Base-by-base conservation (phyloP, 2,329 filamentous ascomycete genomes). In the Tolypocladium tropicale region DNA sequence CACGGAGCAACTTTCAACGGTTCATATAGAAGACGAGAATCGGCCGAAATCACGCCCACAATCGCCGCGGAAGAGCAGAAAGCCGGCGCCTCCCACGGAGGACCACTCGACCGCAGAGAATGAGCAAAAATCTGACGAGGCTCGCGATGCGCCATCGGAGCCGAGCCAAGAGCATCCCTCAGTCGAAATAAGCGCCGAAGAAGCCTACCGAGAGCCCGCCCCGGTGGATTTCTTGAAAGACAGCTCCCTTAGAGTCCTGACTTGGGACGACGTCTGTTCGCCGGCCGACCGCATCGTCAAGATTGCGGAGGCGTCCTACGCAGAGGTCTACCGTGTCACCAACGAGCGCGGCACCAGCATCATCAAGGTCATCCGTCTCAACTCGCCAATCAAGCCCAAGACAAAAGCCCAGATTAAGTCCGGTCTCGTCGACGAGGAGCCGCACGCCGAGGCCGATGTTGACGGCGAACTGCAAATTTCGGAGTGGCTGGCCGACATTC, bases 271-370 rank as follows among this genome's bases (percentile, higher is more conserved):
- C 54, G 73, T 86, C 33, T 82, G 82, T 52, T 77, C 78, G 0
- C 69, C 73, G 0, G 76, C 74, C 18, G 77, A 80, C 62, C 67
- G 68, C 37, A 81, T 86, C 52, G 74, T 76, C 48, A 86, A 86
- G 68, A 86, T 86, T 53, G 83, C 83, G 11, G 83, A 86, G 65
- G 83, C 83, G 6, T 86, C 83, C 2, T 86, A 81, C 61, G 82
- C 83, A 6, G 83, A 86, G 64, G 82, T 86, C 11, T 86, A 85
- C 62, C 80, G 82, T 11, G 76, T 86, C 60, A 79, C 74, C 51
- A 85, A 84, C 63, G 72, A 75, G 49, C 73, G 76, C 18, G 82
- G 82, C 10, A 83, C 79, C 30, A 85, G 81, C 65, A 84, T 86
- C 63, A 81, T 86, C 69, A 86, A 86, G 61, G 78, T 81, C 23